A percentile compares a stretch with the other conserved stretches of the same genome.
Conservation (phyloP, 495 filamentous ascomycete genomes). For the Elaphomyces granulatus region DNA sequence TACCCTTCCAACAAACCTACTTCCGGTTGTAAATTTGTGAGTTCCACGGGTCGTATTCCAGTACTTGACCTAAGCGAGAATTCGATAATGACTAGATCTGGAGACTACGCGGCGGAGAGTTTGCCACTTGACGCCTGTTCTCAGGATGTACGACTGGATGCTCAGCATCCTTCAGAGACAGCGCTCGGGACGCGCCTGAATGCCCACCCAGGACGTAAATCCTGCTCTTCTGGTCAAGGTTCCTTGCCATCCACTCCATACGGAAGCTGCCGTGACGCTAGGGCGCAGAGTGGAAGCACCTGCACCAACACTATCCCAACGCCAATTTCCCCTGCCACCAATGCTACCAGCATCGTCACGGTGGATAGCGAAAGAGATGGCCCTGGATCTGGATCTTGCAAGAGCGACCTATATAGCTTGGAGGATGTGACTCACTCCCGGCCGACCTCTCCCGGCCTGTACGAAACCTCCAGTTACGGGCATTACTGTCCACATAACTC, state of each 20-base stretch:
- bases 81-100: background rate
- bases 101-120: background rate
- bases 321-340: slow-evolving; percentile 34
- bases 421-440: slow-evolving; percentile 19
- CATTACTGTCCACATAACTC: slow-evolving; percentile 10
- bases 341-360: slow-evolving; percentile 37
- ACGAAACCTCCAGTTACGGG: slow-evolving; percentile 7
- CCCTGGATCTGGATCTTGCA: slow-evolving; percentile 17
- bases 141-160: background rate
- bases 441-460: slow-evolving; percentile 16
- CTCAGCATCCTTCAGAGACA: slow-evolving; percentile 12
- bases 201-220: slow-evolving; percentile 15
- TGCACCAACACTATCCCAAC: slow-evolving; percentile 32
- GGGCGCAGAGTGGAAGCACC: slow-evolving; percentile 29
- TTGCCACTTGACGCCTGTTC: background rate
- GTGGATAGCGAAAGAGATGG: slow-evolving; percentile 32
- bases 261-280: slow-evolving; percentile 27
- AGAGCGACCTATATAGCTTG: slow-evolving; percentile 3
- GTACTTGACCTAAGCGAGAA: slow-evolving; percentile 1
- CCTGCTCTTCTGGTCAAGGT: slow-evolving; percentile 24
- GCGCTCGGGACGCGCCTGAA: slow-evolving; percentile 19
- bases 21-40: slow-evolving; percentile 1
- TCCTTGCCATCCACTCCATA: slow-evolving; percentile 26
- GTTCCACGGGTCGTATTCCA: background rate
- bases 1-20: background rate